Base-by-base conservation (phyloP, 768 basidiomycete species). In the Psilocybe cubensis region DNA sequence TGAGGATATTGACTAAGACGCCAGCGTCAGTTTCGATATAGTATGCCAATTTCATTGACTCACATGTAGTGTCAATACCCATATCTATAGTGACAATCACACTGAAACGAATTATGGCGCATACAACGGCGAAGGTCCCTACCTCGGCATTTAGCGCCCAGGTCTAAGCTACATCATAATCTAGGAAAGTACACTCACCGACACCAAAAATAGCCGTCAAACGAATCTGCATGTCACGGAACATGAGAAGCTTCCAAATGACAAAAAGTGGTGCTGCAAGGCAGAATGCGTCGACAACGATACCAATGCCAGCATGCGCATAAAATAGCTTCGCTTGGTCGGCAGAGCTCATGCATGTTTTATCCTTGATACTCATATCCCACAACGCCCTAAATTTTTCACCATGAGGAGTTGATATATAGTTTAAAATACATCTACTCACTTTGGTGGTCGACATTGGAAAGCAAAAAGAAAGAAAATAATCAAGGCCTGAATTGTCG, bases 231-330 rank as follows among this genome's bases (percentile, higher is more conserved):
- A 52, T 52, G 4, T 40, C 20, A 20, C 50, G 50, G 50, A 52
- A 52, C 50, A 52, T 52, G 6, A 52, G 35, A 52, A 38, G 50
- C 20, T 52, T 52, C 50, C 50, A 52, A 23, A 52, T 52, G 28
- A 52, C 27, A 24, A 38, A 35, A 6, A 52, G n/a, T 10, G 50
- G 50, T 4, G 50, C 20, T 5, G 27, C 7, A 40, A 52, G 50
- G 27, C 50, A 52, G 33, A 52, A 52, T 9, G 10, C 50, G 28
- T 52, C 50, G 50, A 52, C 20, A 21, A 10, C 50, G 14, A 52
- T 40, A 11, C 50, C 50, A 12, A 52, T 33, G 40, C 50, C 50
- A n/a, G 50, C 50, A 29, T 52, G 50, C 10, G 50, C 50, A 21
- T 52, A 52, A n/a, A 52, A 52, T 3, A 52, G 20, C 25, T 52